These are phyloP conservation scores for Xylariaceae sp. DNA, from an alignment of 2,329 filamentous ascomycete species.

Conservation along the genomic window DNA sequence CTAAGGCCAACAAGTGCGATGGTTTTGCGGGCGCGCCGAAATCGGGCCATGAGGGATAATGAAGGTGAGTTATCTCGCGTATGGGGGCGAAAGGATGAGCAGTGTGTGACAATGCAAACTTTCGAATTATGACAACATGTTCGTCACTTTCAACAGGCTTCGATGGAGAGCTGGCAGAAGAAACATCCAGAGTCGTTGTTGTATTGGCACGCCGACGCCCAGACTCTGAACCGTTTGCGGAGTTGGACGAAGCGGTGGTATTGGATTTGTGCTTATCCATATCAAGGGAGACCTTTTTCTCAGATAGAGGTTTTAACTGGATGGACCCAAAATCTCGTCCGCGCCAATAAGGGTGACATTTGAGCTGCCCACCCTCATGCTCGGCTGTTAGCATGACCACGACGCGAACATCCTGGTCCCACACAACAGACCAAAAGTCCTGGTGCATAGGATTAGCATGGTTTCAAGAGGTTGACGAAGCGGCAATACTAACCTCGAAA, in stretches of 20 bases:
- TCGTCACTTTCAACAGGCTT: slow-evolving; percentile 47
- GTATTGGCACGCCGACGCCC: slow-evolving; percentile 55
- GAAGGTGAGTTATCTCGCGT: slow-evolving; percentile 89
- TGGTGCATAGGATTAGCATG: slow-evolving; percentile 39
- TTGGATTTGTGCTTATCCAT: slow-evolving; percentile 52
- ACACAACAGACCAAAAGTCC: slow-evolving; percentile 98
- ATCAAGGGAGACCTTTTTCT: slow-evolving; percentile 78
- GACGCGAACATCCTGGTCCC: slow-evolving; percentile 93
- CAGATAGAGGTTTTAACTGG: slow-evolving; percentile 72
- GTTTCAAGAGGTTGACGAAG: neutral
- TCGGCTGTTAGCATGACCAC: slow-evolving; percentile 97
- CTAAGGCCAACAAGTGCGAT: slow-evolving; percentile 77
- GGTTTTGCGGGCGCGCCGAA: slow-evolving; percentile 92
- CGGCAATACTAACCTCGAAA: slow-evolving; percentile 66
- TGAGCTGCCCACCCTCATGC: slow-evolving; percentile 86
- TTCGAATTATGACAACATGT: slow-evolving; percentile 79
- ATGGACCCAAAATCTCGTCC: slow-evolving; percentile 74
- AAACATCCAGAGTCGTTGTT: slow-evolving; percentile 41
- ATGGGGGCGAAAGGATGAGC: slow-evolving; percentile 78
- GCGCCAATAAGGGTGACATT: slow-evolving; percentile 94
- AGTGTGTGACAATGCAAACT: slow-evolving; percentile 78
- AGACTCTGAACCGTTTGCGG: slow-evolving; percentile 33
- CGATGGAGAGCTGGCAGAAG: slow-evolving; percentile 29
- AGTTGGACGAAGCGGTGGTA: slow-evolving; percentile 33
- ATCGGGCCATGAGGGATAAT: slow-evolving; percentile 96